Evolutionary conservation across 2,329 filamentous ascomycete species (phyloP).

Genomic region (Pseudogymnoascus sp.): DNA sequence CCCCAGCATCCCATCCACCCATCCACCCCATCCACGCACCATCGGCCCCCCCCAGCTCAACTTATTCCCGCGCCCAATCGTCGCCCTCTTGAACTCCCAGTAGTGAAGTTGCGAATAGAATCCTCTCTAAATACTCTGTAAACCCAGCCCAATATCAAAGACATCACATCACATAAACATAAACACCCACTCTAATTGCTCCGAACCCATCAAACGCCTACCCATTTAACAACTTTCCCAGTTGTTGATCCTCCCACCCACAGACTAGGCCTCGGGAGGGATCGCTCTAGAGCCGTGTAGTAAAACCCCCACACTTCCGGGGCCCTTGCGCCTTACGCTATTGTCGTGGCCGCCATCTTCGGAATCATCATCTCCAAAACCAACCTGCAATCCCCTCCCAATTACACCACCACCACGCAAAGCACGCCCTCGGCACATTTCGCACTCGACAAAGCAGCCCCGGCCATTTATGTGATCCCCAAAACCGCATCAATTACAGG

Average conservation of each 20-base stretch:
- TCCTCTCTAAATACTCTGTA: neutral
- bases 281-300: neutral
- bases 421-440: neutral
- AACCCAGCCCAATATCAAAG: neutral
- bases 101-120: neutral
- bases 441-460: neutral
- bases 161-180: neutral
- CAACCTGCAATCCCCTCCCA: neutral
- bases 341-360: neutral
- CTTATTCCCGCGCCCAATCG: slow-evolving; percentile 3
- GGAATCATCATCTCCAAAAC: neutral
- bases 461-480: slow-evolving; percentile 1
- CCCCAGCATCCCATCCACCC: neutral
- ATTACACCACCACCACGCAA: neutral
- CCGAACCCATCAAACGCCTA: neutral
- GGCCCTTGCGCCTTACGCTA: slow-evolving; percentile 1
- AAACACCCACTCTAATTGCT: neutral
- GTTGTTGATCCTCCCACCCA: neutral
- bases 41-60: neutral
- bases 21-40: neutral
- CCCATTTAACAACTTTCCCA: neutral
- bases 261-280: neutral
- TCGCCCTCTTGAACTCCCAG: neutral
- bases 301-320: neutral
- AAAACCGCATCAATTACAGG: slow-evolving; percentile 6